Base-by-base conservation (phyloP, 345 rosid genomes). In the Populus euphratica region DNA sequence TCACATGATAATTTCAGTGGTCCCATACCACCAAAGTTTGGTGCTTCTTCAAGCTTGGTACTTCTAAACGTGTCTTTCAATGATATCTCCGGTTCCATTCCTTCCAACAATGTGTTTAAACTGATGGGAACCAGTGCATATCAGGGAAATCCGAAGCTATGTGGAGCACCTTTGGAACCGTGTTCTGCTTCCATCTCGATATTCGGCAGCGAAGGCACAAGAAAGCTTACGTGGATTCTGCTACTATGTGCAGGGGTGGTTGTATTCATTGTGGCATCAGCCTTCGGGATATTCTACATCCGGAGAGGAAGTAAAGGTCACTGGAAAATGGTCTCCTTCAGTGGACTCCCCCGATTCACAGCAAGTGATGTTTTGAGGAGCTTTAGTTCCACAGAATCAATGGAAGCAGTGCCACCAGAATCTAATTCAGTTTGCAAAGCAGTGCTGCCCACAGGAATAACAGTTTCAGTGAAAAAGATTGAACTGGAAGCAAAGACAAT, bases 381-480 rank as follows among this genome's bases (percentile, higher is more conserved):
- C 86, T 88, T 91, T 33, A 82, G 63, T 76, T 81, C 89, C 8
- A 71, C 87, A 2, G 89, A 89, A 31, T 83, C 87, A 33, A 68
- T 54, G 65, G 91, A 90, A 76, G 77, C 78, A 72, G 77, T 44
- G 69, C 85, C 84, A 0, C 79, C 86, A 44, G 63, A 74, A 36
- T 83, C 89, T 61, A 77, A 83, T 78, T 81, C 91, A 29, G 84
- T 83, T 77, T 82, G 91, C 88, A 90, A 92, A 85, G 86, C 88
- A 49, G 94, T 90, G 74, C 76, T 93, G 49, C 99, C 98, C 0
- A 93, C 99, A 0, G 99, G 99, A 83, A 93, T 93, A 77, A 87
- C 97, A 21, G 98, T 93, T 61, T 80, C 81, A 17, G 91, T 92
- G 80, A 89, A 91, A 83, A 88, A 84, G 76, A 78, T 95, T 1